phyloP scores from a whole-genome alignment of 176 grass and related monocot genomes.

The Areca catechu region DNA sequence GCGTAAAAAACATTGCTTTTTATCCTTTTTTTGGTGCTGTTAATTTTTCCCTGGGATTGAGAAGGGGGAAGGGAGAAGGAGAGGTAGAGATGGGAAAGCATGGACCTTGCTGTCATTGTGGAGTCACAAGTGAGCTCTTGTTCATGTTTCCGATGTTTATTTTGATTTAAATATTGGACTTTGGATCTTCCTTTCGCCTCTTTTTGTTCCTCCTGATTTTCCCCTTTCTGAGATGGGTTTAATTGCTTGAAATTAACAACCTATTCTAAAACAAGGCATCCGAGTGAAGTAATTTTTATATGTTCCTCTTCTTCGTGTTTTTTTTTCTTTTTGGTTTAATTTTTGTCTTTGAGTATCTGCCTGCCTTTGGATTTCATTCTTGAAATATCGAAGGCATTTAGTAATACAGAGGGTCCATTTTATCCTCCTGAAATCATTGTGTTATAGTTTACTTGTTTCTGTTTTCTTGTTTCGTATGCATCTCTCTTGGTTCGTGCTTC shows the following conservation, averaged over 20 bases:
- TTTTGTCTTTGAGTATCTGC: no score
- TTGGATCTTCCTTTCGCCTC: conserved; percentile 2
- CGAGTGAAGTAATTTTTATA: no score
- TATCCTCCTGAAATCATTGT: not conserved
- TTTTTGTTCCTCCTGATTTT: not conserved
- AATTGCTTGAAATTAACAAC: no score
- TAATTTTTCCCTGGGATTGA: conserved; percentile 12
- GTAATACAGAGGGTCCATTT: not conserved
- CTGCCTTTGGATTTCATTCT: no score
- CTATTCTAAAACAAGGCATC: no score
- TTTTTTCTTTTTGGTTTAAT: no score
- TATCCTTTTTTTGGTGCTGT: not conserved
- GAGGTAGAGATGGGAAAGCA: conserved; percentile 38
- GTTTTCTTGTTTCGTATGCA: not conserved
- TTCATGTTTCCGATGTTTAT: conserved; percentile 5
- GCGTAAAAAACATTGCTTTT: not conserved
- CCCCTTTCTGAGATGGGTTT: no score
- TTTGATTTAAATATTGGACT: not conserved
- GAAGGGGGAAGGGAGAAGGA: not conserved
- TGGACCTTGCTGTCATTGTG: conserved; percentile 53
- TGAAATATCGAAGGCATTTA: no score
- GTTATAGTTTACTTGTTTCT: not conserved
- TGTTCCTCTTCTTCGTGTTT: no score
- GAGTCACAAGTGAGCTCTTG: conserved; percentile 54
- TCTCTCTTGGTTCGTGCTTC: not conserved